A percentile compares a stretch with the other conserved stretches of the same genome.
phyloP scores from a whole-genome alignment of 805 yeast species.

The Torulaspora indica region DNA sequence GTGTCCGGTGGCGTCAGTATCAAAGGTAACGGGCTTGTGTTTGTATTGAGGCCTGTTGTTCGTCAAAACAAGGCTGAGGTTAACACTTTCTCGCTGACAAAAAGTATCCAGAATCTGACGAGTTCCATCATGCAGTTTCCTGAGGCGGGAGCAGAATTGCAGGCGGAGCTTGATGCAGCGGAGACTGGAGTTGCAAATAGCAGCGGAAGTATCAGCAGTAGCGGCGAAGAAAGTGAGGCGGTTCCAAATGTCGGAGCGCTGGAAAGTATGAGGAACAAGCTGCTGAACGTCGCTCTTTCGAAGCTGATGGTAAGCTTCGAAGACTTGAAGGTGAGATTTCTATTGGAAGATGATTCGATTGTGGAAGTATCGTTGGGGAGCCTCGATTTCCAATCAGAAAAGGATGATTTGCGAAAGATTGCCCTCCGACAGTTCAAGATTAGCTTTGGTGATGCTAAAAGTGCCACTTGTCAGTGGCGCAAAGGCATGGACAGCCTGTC shows the following conservation, averaged over 20 bases:
- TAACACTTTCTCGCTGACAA: conserved; percentile 52
- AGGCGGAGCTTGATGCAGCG: conserved; percentile 9
- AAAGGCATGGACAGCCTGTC: conserved; percentile 29
- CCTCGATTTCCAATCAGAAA: conserved; percentile 36
- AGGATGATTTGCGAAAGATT: conserved; percentile 45
- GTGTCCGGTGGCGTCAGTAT: conserved; percentile 68
- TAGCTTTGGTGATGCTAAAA: conserved; percentile 43
- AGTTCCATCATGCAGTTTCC: conserved; percentile 41
- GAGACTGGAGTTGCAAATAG: conserved; percentile 19
- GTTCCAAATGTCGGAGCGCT: conserved; percentile 32
- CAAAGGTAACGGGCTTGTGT: conserved; percentile 50
- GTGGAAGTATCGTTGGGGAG: conserved; percentile 31
- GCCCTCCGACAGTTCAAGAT: conserved; percentile 40
- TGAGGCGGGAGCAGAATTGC: conserved; percentile 26
- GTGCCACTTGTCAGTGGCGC: too few species aligned
- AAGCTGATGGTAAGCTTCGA: conserved; percentile 50
- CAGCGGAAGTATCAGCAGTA: conserved; percentile 13
- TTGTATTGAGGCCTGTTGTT: conserved; percentile 29
- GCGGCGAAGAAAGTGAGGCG: conserved; percentile 16
- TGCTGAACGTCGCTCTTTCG: conserved; percentile 63
- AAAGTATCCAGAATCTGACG: conserved; percentile 72
- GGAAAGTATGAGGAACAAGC: conserved; percentile 55
- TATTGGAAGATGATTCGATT: conserved; percentile 43
- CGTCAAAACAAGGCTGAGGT: conserved; percentile 18
- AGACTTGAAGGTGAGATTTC: conserved; percentile 45